A percentile compares a stretch with the other conserved stretches of the same genome.
These are phyloP conservation scores for Penstemon davidsonii DNA, from an alignment of 257 asterid genomes.

Conservation along the genomic window DNA sequence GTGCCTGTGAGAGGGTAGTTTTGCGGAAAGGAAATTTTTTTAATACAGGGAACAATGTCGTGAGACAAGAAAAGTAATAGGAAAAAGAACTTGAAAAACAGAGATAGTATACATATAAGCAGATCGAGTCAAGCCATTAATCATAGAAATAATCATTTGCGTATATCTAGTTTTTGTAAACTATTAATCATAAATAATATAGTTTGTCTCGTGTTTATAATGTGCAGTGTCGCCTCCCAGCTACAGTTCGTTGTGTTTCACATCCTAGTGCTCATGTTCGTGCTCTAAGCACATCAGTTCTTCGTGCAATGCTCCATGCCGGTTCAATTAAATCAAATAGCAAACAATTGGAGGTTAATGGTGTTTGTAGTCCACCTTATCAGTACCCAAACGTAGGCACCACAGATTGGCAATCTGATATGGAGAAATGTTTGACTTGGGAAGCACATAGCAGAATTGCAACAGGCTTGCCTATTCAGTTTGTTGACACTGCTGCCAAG, in stretches of 20 bases:
- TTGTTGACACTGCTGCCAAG: slow-evolving; percentile 77
- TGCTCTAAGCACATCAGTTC: slow-evolving; percentile 93
- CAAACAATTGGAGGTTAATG: slow-evolving; percentile 39
- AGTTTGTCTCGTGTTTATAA: slow-evolving; percentile 3
- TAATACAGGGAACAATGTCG: too few species aligned
- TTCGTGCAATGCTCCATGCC: slow-evolving; percentile 73
- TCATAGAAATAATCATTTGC: background rate
- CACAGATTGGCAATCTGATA: slow-evolving; percentile 72
- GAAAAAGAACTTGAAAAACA: too few species aligned
- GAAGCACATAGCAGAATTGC: slow-evolving; percentile 88
- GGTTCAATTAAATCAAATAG: slow-evolving; percentile 48
- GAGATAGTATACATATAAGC: too few species aligned
- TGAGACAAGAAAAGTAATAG: too few species aligned
- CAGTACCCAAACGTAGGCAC: slow-evolving; percentile 50
- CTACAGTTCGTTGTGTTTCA: slow-evolving; percentile 86
- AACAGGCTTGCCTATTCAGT: slow-evolving; percentile 67
- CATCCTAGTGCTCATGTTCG: slow-evolving; percentile 98
- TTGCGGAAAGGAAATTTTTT: too few species aligned
- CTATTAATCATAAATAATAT: slow-evolving; percentile 20
- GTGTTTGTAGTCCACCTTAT: slow-evolving; percentile 44
- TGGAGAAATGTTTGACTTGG: slow-evolving; percentile 84
- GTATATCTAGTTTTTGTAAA: slow-evolving; percentile 12
- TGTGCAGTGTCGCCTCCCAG: slow-evolving; percentile 89
- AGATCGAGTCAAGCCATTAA: background rate
- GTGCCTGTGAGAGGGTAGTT: too few species aligned